Evolutionary conservation across 495 filamentous ascomycete genomes (phyloP).

Genomic region (Xylaria intraflava): DNA sequence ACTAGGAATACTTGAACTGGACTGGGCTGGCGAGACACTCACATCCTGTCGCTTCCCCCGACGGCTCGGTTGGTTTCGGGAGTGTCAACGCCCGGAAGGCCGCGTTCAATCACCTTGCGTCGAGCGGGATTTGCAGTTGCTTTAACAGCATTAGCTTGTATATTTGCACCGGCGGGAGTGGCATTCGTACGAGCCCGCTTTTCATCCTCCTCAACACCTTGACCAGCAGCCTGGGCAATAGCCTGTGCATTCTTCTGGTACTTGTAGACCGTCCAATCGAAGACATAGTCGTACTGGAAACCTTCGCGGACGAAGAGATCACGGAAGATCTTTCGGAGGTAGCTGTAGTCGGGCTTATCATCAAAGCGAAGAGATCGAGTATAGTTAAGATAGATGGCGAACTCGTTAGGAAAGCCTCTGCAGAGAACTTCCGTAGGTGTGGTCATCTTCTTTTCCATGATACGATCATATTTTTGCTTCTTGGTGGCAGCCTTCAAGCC

Average conservation of each 20-base stretch:
- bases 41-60: slow-evolving; percentile 97
- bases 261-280: slow-evolving; percentile 99
- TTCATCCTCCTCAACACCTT: slow-evolving; percentile 55
- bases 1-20: slow-evolving; percentile 76
- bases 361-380: slow-evolving; percentile 97
- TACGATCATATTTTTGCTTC: slow-evolving; percentile 99
- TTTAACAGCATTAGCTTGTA: slow-evolving; percentile 59
- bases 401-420: slow-evolving; percentile 98
- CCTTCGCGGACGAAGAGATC: slow-evolving; percentile 98
- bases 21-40: slow-evolving; percentile 65
- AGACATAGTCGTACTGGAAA: slow-evolving; percentile 99
- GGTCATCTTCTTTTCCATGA: slow-evolving; percentile 99
- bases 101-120: slow-evolving; percentile 76
- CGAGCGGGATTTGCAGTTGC: slow-evolving; percentile 64
- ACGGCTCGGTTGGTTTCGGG: slow-evolving; percentile 82
- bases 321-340: slow-evolving; percentile 99
- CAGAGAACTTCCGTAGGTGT: slow-evolving; percentile 98
- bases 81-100: slow-evolving; percentile 58
- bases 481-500: slow-evolving; percentile 99
- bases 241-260: slow-evolving; percentile 99
- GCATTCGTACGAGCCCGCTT: slow-evolving; percentile 59
- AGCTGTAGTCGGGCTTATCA: slow-evolving; percentile 99
- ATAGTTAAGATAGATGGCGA: slow-evolving; percentile 99
- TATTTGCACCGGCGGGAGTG: slow-evolving; percentile 52
- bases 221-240: slow-evolving; percentile 67